A percentile compares a stretch with the other conserved stretches of the same genome.
These are phyloP conservation scores for Vigna hirtella DNA, from an alignment of 306 rosid genomes.

Conservation along the genomic window DNA sequence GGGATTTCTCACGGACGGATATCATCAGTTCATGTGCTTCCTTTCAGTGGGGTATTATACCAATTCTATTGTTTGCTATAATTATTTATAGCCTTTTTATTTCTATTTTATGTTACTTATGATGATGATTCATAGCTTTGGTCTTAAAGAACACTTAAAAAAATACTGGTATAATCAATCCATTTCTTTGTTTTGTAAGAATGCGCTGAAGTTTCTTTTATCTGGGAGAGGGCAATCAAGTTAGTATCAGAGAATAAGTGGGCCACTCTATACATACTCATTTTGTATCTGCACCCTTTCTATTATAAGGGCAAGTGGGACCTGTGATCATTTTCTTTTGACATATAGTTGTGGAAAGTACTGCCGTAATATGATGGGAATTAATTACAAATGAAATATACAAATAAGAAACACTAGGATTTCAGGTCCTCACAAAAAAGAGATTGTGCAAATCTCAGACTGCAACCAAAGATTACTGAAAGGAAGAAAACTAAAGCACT, in stretches of 20 bases:
- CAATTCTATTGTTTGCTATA: conserved; percentile 35
- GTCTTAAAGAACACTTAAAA: not conserved
- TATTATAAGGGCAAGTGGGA: not conserved
- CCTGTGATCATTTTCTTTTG: not conserved
- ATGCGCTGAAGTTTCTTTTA: conserved; percentile 4
- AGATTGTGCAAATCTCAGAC: conserved; percentile 5
- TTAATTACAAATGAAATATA: not conserved
- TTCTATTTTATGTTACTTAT: conserved; percentile 33
- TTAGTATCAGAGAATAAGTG: not conserved
- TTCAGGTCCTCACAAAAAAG: conserved; percentile 6
- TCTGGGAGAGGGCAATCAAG: conserved; percentile 9
- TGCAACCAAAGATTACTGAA: not conserved
- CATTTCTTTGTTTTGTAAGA: not conserved
- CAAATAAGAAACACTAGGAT: conserved; percentile 1
- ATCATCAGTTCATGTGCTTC: conserved; percentile 56
- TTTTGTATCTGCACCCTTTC: not conserved
- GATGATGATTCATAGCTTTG: conserved; percentile 21
- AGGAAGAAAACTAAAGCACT: not conserved
- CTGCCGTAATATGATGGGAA: conserved; percentile 8
- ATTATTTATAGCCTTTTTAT: conserved; percentile 30
- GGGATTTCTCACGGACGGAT: conserved; percentile 62
- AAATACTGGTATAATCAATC: not conserved
- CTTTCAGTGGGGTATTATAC: conserved; percentile 66
- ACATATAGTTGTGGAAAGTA: not conserved
- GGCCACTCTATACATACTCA: not conserved